Conservation (phyloP, 495 filamentous ascomycete species). For the Neurospora hispaniola region DNA sequence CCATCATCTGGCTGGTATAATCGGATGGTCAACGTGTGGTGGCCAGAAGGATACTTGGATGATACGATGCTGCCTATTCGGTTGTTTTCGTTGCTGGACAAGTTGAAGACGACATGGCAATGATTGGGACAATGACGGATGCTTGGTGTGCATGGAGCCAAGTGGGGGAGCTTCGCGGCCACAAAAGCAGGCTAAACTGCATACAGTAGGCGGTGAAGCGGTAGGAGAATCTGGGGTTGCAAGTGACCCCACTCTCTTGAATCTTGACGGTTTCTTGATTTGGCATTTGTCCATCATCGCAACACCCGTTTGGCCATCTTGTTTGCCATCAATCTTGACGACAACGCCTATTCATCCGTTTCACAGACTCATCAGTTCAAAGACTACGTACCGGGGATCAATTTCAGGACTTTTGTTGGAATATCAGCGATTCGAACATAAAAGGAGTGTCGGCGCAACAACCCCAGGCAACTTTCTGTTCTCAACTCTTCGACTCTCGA, state of each 20-base stretch:
- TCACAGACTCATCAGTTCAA: neutral
- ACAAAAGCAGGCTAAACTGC: neutral
- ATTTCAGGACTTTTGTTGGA: neutral
- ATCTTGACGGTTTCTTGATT: neutral
- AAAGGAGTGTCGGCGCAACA: neutral
- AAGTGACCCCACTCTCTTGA: neutral
- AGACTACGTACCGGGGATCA: neutral
- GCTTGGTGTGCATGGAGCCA: neutral
- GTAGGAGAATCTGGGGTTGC: neutral
- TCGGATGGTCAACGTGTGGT: neutral
- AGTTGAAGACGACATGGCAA: neutral
- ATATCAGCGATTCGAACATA: neutral
- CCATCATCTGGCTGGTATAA: conserved; percentile 15
- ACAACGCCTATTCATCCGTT: neutral
- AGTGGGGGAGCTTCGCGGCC: neutral
- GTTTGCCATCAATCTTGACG: neutral
- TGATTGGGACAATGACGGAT: neutral
- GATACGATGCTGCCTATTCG: neutral
- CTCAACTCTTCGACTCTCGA: neutral
- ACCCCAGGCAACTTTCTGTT: neutral
- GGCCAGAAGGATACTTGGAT: neutral
- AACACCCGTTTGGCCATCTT: neutral
- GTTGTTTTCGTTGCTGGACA: conserved; percentile 7
- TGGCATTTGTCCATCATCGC: neutral
- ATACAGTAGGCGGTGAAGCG: neutral